These are phyloP conservation scores for Hemileccinum impolitum DNA, from an alignment of 768 basidiomycete genomes.

Conservation along the genomic window DNA sequence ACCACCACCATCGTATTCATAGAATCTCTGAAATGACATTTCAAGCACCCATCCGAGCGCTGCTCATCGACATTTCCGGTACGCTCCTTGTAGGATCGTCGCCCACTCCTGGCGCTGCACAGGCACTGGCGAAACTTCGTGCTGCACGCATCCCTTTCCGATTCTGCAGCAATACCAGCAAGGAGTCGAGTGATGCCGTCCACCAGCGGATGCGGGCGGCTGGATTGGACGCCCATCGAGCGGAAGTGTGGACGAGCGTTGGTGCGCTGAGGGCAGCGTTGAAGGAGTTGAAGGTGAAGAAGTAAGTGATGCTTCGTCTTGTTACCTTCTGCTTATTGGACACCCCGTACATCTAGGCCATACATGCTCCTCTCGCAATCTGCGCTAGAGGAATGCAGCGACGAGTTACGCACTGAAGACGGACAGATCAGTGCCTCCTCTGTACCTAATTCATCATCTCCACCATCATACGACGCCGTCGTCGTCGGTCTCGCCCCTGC, in stretches of 20 bases:
- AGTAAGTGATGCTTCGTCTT: conserved; percentile 23
- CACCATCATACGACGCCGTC: conserved; percentile 47
- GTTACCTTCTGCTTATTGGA: neutral
- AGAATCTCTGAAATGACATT: too few relatives aligned
- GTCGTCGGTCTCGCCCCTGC: conserved; percentile 60
- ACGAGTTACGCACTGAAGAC: conserved; percentile 1
- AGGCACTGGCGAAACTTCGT: conserved; percentile 28
- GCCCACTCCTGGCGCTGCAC: conserved; percentile 45
- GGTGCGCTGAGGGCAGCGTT: conserved; percentile 53
- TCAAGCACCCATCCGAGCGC: conserved; percentile 35
- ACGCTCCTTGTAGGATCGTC: conserved; percentile 55
- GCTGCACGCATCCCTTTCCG: conserved; percentile 41
- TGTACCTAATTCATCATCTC: neutral
- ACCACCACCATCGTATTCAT: too few relatives aligned
- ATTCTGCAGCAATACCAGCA: conserved; percentile 68
- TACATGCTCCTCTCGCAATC: conserved; percentile 55
- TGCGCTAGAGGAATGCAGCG: conserved; percentile 41
- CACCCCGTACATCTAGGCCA: conserved; percentile 36
- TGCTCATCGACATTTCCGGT: conserved; percentile 68
- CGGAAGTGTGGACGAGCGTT: conserved; percentile 63
- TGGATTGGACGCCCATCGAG: conserved; percentile 44
- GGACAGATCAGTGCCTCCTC: neutral
- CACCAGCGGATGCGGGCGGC: conserved; percentile 41
- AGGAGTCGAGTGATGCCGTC: conserved; percentile 51
- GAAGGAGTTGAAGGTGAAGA: conserved; percentile 37